Conservation (phyloP, 305 asterid genomes). For the Solanum hybrid region DNA sequence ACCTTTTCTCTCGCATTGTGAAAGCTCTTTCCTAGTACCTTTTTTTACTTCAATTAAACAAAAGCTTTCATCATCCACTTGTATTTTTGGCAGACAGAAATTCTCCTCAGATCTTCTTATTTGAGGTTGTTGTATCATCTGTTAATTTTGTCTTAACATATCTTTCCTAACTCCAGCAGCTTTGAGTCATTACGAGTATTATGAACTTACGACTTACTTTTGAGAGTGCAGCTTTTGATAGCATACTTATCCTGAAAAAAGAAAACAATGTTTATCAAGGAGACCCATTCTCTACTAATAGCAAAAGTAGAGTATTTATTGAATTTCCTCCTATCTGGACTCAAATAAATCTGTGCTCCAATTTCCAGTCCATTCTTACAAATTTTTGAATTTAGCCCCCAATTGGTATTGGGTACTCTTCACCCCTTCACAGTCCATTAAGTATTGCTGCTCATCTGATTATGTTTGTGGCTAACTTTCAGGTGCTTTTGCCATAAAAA, state of each 20-base stretch:
- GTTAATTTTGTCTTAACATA: not conserved
- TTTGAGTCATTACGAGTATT: not conserved
- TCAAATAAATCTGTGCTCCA: not conserved
- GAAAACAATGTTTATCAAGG: not conserved
- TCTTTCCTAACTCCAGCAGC: not conserved
- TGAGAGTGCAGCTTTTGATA: not conserved
- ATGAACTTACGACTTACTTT: not conserved
- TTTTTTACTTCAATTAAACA: not conserved
- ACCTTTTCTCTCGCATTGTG: not conserved
- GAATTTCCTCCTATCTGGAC: not conserved
- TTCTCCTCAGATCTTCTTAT: not conserved
- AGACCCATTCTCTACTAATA: not conserved
- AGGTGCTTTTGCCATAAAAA: constrained; percentile 97
- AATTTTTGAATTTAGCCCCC: not conserved
- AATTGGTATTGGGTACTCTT: not conserved
- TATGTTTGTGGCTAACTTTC: constrained; percentile 12
- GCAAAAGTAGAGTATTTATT: not conserved
- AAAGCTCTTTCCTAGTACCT: not conserved
- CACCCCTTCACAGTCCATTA: not conserved
- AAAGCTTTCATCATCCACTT: not conserved
- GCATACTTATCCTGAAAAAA: not conserved
- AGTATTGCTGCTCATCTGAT: not conserved
- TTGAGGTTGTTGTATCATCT: not conserved
- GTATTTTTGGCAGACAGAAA: not conserved
- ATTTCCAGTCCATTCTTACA: not conserved